Evolutionary conservation across 768 basidiomycete genomes (phyloP), one percentile per base, ranked within the genome.

Genomic region (Leucogyrophana mollusca): DNA sequence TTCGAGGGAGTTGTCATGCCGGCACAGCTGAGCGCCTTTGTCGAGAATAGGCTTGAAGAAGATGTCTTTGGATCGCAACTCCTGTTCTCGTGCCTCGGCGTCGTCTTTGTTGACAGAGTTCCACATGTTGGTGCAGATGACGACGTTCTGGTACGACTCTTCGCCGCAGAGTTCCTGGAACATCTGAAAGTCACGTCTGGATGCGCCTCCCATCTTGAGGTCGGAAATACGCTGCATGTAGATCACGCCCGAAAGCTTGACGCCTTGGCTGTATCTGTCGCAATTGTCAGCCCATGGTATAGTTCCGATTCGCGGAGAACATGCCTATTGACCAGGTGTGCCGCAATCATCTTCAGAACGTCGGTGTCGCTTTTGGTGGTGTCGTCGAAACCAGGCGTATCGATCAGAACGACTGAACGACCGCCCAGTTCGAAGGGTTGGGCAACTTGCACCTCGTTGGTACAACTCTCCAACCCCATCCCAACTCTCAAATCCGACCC

Each of bases 351-450:
- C 35, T 67, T 71, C 32, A 81, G 52, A 22, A 81, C 69, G 27
- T 77, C 77, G 1, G 72, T 70, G 50, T 81, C 79, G 27, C 72
- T 76, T 49, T 68, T 57, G 22, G 43, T 55, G 3, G 79, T 76
- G 49, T 82, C 79, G 56, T 82, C 81, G 53, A 82, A 83, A 1
- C 82, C 82, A 6, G 82, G 82, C 0, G 82, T 83, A 50, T 84
- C 82, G 43, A 84, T 71, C 22, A 84, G 60, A 10, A 68, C 65
- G 25, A 83, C 66, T n/a, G 50, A 59, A 8, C 65, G 64, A 5
- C 69, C 70, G 42, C 55, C 55, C 11, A 65, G 32, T 35, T 43
- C 20, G 27, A 65, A 67, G 34, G 58, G 50, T 13, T 41, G 3
- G 0, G 64, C 67, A 6, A 53, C 56, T 46, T 69, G 67, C 8